Conservation (phyloP, 768 basidiomycete genomes). For the Pleurotus sapidus region DNA sequence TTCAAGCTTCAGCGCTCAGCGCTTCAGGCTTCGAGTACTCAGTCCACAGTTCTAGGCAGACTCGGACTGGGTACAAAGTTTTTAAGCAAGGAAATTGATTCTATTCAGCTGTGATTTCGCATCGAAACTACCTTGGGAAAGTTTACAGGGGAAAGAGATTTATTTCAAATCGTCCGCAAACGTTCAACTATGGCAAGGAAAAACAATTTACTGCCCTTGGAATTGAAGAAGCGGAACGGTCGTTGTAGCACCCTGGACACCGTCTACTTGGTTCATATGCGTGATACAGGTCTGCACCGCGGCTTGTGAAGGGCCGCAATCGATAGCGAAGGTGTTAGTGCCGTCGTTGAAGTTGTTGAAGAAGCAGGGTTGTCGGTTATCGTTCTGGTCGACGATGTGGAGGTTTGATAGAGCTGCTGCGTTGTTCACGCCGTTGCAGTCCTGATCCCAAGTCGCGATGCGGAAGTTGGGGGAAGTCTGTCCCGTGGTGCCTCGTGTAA, state of each 20-base stretch:
- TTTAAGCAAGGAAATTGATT: no score
- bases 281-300: not conserved
- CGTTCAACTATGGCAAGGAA: no score
- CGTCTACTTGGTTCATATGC: slow-evolving; percentile 1
- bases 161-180: no score
- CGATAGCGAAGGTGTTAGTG: not conserved
- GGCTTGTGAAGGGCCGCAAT: not conserved
- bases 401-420: not conserved
- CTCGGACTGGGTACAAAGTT: no score
- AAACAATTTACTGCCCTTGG: not conserved
- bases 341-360: slow-evolving; percentile 6
- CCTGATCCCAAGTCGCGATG: slow-evolving; percentile 1
- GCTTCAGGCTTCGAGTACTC: no score
- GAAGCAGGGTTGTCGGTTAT: not conserved
- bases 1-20: no score
- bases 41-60: no score
- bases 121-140: no score
- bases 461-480: not conserved
- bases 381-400: not conserved
- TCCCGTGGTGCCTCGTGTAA: not conserved
- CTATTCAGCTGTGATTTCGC: no score
- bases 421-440: not conserved
- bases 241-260: not conserved
- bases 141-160: no score
- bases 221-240: not conserved